A percentile compares a stretch with the other conserved stretches of the same genome.
Evolutionary conservation across 306 rosid genomes (phyloP).

Genomic region (Geum urbanum): DNA sequence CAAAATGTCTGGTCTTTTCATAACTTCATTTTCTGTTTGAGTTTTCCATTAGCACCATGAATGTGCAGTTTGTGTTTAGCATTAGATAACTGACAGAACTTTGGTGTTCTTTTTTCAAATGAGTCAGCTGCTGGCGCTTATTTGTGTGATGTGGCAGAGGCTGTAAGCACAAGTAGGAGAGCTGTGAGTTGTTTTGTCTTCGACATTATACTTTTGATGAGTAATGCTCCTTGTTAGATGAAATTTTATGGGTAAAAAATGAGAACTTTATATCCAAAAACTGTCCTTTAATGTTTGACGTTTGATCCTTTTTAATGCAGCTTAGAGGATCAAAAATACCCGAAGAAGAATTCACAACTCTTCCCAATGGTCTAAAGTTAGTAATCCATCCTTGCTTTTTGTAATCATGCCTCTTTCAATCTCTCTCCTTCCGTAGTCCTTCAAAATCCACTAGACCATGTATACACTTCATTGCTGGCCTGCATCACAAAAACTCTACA

Average conservation of each 20-base stretch:
- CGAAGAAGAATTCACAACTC: conserved; percentile 75
- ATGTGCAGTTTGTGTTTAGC: background rate
- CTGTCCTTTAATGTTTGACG: background rate
- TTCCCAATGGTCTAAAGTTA: conserved; percentile 90
- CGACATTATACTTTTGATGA: background rate
- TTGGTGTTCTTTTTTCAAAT: background rate
- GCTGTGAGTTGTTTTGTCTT: conserved; percentile 39
- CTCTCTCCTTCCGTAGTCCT: background rate
- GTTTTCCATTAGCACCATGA: background rate
- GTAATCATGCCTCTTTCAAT: conserved; percentile 4
- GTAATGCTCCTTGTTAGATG: background rate
- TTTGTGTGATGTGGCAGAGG: conserved; percentile 43
- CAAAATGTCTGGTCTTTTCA: conserved; percentile 3
- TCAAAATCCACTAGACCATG: background rate
- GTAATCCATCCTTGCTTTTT: conserved; percentile 28
- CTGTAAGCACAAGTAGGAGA: conserved; percentile 62
- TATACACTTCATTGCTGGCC: conserved; percentile 1
- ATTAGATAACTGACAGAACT: background rate
- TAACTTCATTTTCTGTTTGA: background rate
- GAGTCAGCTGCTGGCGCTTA: conserved; percentile 41
- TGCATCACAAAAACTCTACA: background rate
- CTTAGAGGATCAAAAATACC: conserved; percentile 76
- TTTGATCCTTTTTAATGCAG: conserved; percentile 34
- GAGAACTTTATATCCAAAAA: background rate
- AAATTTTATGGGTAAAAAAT: background rate